Conservation (phyloP, 164 flowering plant species). For the Kalanchoe fedtschenkoi region DNA sequence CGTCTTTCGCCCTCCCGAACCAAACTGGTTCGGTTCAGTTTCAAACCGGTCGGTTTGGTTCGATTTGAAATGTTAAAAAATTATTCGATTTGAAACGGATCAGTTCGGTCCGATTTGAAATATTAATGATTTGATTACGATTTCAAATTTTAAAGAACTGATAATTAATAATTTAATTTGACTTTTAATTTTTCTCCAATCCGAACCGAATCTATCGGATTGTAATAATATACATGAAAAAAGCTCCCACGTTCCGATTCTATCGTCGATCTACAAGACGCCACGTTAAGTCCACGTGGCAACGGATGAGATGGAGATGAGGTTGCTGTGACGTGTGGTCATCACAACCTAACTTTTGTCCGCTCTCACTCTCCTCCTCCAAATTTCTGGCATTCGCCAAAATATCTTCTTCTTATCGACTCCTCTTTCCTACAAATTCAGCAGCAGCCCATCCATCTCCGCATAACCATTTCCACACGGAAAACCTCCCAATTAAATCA, state of each 20-base stretch:
- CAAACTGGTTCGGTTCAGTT: too few species aligned
- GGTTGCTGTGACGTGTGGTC: slow-evolving; percentile 10
- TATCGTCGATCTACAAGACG: not conserved
- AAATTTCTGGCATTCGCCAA: not conserved
- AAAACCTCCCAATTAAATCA: not conserved
- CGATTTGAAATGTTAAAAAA: too few species aligned
- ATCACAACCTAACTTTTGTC: slow-evolving; percentile 7
- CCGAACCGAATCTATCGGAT: too few species aligned
- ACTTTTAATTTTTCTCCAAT: too few species aligned
- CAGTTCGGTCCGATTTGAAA: too few species aligned
- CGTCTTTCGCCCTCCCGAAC: too few species aligned
- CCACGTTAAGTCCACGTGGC: slow-evolving; percentile 6
- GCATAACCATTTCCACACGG: not conserved
- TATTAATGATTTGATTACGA: too few species aligned
- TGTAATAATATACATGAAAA: too few species aligned
- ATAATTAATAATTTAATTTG: too few species aligned
- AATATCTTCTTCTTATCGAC: not conserved
- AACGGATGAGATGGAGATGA: not conserved
- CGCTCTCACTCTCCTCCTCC: slow-evolving; percentile 3
- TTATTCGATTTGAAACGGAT: too few species aligned
- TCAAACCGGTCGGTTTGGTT: too few species aligned
- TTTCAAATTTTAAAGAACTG: too few species aligned
- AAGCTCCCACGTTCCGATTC: not conserved
- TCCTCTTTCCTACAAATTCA: slow-evolving; percentile 5
- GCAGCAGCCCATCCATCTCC: not conserved